Evolutionary conservation across 495 filamentous ascomycete species (phyloP), one percentile per base, ranked within the genome.

Genomic region (Trichocladium uniseriatum): DNA sequence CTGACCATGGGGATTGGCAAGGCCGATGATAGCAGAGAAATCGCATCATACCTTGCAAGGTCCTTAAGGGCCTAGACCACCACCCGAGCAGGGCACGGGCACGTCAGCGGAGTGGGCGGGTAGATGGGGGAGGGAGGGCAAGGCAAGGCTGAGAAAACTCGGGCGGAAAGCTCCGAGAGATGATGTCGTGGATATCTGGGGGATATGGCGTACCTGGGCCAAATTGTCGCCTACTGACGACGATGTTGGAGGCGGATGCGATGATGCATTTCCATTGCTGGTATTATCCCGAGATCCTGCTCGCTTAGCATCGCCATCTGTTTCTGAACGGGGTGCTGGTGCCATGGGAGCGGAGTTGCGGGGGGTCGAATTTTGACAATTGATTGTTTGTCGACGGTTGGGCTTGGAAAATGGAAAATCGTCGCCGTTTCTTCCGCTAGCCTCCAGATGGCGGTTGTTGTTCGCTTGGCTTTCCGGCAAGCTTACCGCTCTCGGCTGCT

Each of bases 41-140:
- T 55, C 43, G 29, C 52, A 37, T 42, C 71, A 56, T 69, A 73
- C 70, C 68, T 75, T 46, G 67, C 63, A 51, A 74, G 67, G 49
- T 75, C 70, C 61, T 48, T 61, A 24, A 73, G 66, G 55, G 71
- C 64, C 72, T 75, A 63, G 61, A 65, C 37, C 54, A 31, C 38
- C 13, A 36, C 35, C 27, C 38, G 38, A n/a, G 39, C 39, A 55
- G 45, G 45, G 37, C 42, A 36, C 19, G 48, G 43, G 15, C 21
- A 49, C 11, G 57, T 58, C 53, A 58, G 60, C 45, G 28, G n/a
- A 49, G 15, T 24, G 21, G 14, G 15, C n/a, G n/a, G n/a, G n/a
- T n/a, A n/a, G n/a, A n/a, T n/a, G n/a, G n/a, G n/a, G n/a, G n/a
- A n/a, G n/a, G n/a, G n/a, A n/a, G n/a, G n/a, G n/a, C n/a, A n/a